A percentile compares a stretch with the other conserved stretches of the same genome.
These are phyloP conservation scores for Oenanthe sinensis DNA, from an alignment of 129 eudicot species.

Conservation along the genomic window DNA sequence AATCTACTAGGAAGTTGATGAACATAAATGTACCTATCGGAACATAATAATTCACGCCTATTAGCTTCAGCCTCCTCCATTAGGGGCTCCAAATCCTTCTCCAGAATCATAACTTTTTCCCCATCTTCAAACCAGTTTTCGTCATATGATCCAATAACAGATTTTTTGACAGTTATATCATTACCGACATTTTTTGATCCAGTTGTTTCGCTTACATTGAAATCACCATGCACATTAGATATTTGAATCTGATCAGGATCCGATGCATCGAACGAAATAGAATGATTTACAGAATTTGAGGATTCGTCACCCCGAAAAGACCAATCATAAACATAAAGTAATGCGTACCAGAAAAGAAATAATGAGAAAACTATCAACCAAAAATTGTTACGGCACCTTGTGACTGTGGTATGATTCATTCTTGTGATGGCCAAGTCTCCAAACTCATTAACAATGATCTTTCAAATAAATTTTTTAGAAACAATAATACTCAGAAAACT, in stretches of 20 bases:
- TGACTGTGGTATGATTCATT: slow-evolving; percentile 24
- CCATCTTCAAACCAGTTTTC: slow-evolving; percentile 29
- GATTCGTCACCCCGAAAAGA: slow-evolving; percentile 23
- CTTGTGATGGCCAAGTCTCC: background rate
- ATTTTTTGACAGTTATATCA: background rate
- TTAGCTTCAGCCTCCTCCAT: slow-evolving; percentile 12
- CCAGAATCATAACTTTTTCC: slow-evolving; percentile 18
- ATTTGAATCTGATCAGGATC: slow-evolving; percentile 8
- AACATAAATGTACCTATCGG: slow-evolving; percentile 51
- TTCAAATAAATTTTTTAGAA: background rate
- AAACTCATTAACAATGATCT: slow-evolving; percentile 2
- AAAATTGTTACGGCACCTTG: slow-evolving; percentile 37
- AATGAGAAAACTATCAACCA: slow-evolving; percentile 40
- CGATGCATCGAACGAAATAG: slow-evolving; percentile 12
- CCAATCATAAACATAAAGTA: slow-evolving; percentile 56
- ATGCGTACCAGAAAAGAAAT: slow-evolving; percentile 50
- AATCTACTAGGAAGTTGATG: slow-evolving; percentile 49
- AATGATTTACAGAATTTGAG: slow-evolving; percentile 14
- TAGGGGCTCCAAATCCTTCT: slow-evolving; percentile 43
- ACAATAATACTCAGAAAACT: background rate
- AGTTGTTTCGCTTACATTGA: background rate
- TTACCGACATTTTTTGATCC: slow-evolving; percentile 5
- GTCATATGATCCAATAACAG: background rate
- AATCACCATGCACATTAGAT: background rate
- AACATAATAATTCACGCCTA: slow-evolving; percentile 23